Evolutionary conservation across 169 alveolate species (phyloP), one percentile per base, ranked within the genome.

Genomic region (Perkinsus chesapeaki): DNA sequence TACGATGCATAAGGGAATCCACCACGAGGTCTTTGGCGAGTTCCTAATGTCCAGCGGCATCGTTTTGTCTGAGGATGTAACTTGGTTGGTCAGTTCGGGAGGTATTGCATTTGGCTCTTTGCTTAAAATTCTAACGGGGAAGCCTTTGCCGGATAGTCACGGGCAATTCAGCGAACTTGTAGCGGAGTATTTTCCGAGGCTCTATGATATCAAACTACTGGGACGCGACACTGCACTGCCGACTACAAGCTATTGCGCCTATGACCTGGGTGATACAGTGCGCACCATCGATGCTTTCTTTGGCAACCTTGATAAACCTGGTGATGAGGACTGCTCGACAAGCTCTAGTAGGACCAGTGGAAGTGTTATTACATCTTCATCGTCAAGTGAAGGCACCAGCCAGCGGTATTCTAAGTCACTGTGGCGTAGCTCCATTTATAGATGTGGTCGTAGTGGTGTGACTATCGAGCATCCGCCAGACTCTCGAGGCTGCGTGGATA

Each of bases 41-140:
- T 93, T 95, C 82, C 93, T 96, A 37, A 95, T 96, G 93, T 94
- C 93, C 34, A 92, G 95, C 73, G 98, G 98, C 0, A 92, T 97
- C 39, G 96, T 96, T 34, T 92, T 96, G 39, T 96, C 97, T 93
- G 98, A 96, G 37, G 97, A 96, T 73, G 91, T 97, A 20, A 91
- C 95, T 39, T 97, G 97, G 97, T 94, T 97, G 20, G 96, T 97
- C 60, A 97, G 96, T 90, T 98, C 97, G 91, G 98, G 98, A 20
- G 94, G 96, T 92, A 96, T 94, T 94, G 99, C 96, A 93, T 97
- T 96, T 93, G 98, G 96, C 20, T 97, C 97, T 94, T 73, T 97
- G 93, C 48, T 97, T 27, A 95, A 96, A 90, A 91, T 94, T 37
- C 93, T 96, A 48, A 95, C 96, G 73, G 92, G 94, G 39, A 92